A percentile compares a stretch with the other conserved stretches of the same genome.
phyloP scores from a whole-genome alignment of 441 rosid genomes.

The Caryocar brasiliense region DNA sequence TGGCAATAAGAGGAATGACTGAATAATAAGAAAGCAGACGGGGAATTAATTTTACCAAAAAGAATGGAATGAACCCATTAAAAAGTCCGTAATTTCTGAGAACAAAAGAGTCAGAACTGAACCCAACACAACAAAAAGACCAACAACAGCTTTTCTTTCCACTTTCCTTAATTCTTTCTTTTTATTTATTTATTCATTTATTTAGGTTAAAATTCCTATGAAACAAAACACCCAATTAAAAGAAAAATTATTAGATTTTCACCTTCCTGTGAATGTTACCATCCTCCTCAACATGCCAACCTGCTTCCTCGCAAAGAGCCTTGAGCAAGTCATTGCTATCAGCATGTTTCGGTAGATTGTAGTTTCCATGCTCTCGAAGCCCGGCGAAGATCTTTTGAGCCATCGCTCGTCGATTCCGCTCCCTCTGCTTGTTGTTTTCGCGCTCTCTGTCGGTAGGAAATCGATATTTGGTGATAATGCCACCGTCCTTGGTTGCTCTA shows the following conservation, averaged over 20 bases:
- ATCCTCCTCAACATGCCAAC: constrained; percentile 39
- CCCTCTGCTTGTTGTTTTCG: constrained; percentile 28
- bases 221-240: background rate
- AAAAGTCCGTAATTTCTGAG: too few relatives aligned
- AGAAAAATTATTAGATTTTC: background rate
- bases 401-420: constrained; percentile 22
- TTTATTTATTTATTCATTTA: too few relatives aligned
- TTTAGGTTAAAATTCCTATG: too few relatives aligned
- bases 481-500: constrained; percentile 20
- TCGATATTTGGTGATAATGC: constrained; percentile 10
- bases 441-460: constrained; percentile 27
- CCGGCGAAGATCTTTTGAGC: constrained; percentile 31
- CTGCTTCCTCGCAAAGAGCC: constrained; percentile 35
- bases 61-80: too few relatives aligned
- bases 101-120: too few relatives aligned
- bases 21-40: too few relatives aligned
- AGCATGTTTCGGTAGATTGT: constrained; percentile 26
- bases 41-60: too few relatives aligned
- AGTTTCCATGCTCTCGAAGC: constrained; percentile 33
- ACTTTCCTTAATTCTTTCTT: too few relatives aligned
- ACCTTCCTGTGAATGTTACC: constrained; percentile 28
- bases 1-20: too few relatives aligned
- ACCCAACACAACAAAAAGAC: too few relatives aligned
- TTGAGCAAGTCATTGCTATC: constrained; percentile 31
- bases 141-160: too few relatives aligned